phyloP scores from a whole-genome alignment of 2,329 filamentous ascomycete genomes.

The Westerdykella aurantiaca region DNA sequence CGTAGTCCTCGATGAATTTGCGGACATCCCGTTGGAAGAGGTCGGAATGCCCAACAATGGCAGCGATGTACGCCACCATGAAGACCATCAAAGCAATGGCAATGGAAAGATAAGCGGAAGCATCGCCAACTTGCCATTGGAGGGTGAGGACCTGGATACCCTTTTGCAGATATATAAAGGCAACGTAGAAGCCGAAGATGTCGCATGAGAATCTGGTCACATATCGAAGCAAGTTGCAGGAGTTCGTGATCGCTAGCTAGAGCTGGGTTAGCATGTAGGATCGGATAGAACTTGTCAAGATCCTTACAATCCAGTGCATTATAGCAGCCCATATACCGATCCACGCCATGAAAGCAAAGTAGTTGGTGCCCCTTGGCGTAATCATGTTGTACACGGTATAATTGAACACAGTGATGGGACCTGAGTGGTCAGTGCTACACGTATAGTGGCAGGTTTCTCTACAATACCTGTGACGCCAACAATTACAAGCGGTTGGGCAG shows the following conservation, averaged over 20 bases:
- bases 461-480: constrained; percentile 71
- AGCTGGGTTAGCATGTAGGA: constrained; percentile 35
- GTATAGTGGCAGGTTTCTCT: background rate
- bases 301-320: constrained; percentile 49
- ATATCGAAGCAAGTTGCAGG: constrained; percentile 82
- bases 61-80: constrained; percentile 68
- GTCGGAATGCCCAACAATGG: constrained; percentile 62
- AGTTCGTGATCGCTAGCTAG: constrained; percentile 64
- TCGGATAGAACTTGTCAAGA: background rate
- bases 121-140: constrained; percentile 59
- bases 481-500: constrained; percentile 81
- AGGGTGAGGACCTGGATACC: constrained; percentile 78
- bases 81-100: constrained; percentile 72
- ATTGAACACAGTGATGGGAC: constrained; percentile 90
- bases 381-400: constrained; percentile 93
- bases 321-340: constrained; percentile 66
- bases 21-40: constrained; percentile 70
- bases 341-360: constrained; percentile 87
- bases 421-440: constrained; percentile 30
- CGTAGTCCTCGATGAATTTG: constrained; percentile 84
- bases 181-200: constrained; percentile 90
- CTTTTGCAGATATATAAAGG: constrained; percentile 87
- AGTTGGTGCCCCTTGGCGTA: constrained; percentile 67
- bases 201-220: constrained; percentile 90
- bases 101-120: constrained; percentile 70